Evolutionary conservation across 2,329 filamentous ascomycete species (phyloP).

Genomic region (Laburnicola sp.): DNA sequence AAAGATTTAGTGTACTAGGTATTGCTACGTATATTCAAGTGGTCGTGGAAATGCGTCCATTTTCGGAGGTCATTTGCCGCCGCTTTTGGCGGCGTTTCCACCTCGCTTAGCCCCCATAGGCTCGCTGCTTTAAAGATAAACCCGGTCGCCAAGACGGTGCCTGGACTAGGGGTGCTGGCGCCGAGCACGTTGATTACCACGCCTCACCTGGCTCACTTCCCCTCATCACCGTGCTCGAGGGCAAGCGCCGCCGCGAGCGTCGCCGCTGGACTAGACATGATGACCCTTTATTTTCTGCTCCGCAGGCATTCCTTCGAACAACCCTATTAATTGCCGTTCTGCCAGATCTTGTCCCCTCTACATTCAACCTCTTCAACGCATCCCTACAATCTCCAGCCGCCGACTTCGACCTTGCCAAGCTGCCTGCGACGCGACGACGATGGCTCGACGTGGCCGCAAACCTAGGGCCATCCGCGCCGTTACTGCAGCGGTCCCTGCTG

Average conservation of each 20-base stretch:
- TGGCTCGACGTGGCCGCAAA: background rate
- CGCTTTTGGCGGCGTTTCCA: conserved; percentile 11
- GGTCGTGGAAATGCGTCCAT: conserved; percentile 5
- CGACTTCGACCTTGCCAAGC: background rate
- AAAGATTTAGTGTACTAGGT: too few species aligned
- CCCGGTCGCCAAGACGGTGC: background rate
- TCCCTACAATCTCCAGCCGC: background rate
- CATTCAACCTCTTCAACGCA: background rate
- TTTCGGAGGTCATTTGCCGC: conserved; percentile 6
- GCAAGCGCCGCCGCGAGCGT: background rate
- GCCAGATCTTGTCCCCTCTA: background rate
- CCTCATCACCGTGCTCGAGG: background rate
- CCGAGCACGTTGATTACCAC: background rate
- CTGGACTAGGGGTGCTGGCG: background rate
- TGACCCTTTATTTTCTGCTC: too few species aligned
- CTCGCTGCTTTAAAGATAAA: conserved; percentile 2
- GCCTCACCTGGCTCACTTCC: background rate
- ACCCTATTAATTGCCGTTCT: background rate
- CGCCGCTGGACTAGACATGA: too few species aligned
- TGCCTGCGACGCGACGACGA: background rate
- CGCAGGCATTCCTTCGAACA: background rate
- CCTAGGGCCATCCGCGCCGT: background rate
- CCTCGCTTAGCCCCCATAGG: conserved; percentile 7
- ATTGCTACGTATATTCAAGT: conserved; percentile 1
- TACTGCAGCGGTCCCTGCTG: too few species aligned